Percentiles rank a stretch among this genome's conserved stretches.
phyloP scores from a whole-genome alignment of 2,329 filamentous ascomycete species.

The Aspergillus calidoustus region DNA sequence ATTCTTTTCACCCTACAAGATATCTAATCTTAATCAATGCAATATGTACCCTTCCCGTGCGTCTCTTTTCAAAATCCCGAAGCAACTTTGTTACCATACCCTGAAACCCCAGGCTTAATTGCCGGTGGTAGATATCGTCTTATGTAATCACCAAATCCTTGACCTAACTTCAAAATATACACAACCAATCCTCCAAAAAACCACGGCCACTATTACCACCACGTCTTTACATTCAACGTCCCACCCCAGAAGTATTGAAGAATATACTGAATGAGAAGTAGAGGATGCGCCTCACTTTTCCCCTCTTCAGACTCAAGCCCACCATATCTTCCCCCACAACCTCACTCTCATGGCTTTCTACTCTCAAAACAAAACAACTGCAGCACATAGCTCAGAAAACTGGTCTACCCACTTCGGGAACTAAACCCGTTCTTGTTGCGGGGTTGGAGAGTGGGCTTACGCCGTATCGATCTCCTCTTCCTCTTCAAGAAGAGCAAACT shows the following conservation, averaged over 20 bases:
- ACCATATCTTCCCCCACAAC: neutral
- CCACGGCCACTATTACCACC: neutral
- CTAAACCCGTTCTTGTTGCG: slow-evolving; percentile 60
- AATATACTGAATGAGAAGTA: neutral
- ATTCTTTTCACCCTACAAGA: neutral
- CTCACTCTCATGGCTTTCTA: slow-evolving; percentile 36
- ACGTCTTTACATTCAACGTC: neutral
- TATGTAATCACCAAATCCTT: neutral
- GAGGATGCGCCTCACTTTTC: slow-evolving; percentile 12
- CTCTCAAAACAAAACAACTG: slow-evolving; percentile 58
- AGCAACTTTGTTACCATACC: neutral
- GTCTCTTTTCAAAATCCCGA: neutral
- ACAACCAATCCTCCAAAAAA: neutral
- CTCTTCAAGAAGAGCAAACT: neutral
- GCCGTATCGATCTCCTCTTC: slow-evolving; percentile 10
- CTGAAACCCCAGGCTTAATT: neutral
- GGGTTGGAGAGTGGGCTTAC: slow-evolving; percentile 48
- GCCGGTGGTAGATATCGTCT: neutral
- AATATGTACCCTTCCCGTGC: neutral
- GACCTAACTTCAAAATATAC: neutral
- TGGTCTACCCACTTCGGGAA: slow-evolving; percentile 63
- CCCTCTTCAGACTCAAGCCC: neutral
- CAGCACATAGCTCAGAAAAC: slow-evolving; percentile 65
- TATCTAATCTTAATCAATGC: neutral
- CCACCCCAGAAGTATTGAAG: neutral